Evolutionary conservation across 164 flowering plant species (phyloP).

Genomic region (Vitis labrusca): DNA sequence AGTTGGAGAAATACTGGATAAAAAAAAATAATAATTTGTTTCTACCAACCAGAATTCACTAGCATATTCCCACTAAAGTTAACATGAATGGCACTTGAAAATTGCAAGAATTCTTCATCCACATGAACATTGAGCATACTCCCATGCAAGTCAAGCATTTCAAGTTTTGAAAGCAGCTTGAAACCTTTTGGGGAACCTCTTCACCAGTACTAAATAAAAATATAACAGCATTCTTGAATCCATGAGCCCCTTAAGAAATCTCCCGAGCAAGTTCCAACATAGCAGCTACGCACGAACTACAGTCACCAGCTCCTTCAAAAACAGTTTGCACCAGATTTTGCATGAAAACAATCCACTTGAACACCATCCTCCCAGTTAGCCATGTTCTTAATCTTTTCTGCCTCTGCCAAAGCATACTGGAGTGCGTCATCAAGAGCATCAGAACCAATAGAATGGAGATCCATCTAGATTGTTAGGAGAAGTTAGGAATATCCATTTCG

Average conservation of each 20-base stretch:
- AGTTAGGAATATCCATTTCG: too few relatives aligned
- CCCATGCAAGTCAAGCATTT: constrained; percentile 80
- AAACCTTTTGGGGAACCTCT: constrained; percentile 78
- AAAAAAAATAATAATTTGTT: constrained; percentile 34
- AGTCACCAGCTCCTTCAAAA: constrained; percentile 98
- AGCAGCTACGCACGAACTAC: constrained; percentile 92
- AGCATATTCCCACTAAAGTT: constrained; percentile 86
- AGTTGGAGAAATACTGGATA: constrained; percentile 64
- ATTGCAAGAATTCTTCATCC: constrained; percentile 57
- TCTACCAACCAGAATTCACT: constrained; percentile 37
- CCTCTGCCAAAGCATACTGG: constrained; percentile 70
- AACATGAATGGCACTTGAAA: constrained; percentile 60
- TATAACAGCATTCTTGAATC: constrained; percentile 76
- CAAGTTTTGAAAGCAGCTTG: constrained; percentile 50
- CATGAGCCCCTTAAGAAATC: constrained; percentile 94
- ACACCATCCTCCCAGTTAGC: constrained; percentile 97
- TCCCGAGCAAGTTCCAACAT: constrained; percentile 97
- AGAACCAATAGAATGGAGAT: constrained; percentile 92
- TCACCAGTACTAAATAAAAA: constrained; percentile 95
- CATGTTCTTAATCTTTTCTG: constrained; percentile 62
- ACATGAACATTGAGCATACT: constrained; percentile 68
- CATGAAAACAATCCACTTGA: constrained; percentile 74
- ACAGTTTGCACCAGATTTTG: constrained; percentile 65
- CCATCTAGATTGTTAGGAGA: constrained; percentile 23
- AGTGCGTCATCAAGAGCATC: constrained; percentile 74